Base-by-base conservation (phyloP, 2,329 filamentous ascomycete genomes). In the Chrysoporthe deuterocubensis region DNA sequence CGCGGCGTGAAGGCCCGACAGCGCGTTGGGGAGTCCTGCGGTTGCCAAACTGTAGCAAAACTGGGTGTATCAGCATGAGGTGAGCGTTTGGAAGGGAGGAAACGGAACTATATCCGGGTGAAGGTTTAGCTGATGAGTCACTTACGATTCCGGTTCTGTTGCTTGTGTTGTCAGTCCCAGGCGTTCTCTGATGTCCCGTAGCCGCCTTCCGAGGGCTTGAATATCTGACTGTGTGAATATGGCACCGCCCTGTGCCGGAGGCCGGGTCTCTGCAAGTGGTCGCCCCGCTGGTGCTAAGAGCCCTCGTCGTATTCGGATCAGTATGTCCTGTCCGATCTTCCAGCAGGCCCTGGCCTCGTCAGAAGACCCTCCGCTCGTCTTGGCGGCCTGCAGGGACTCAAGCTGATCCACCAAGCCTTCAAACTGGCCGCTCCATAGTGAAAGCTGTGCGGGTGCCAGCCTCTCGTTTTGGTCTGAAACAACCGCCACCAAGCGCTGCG, bases 321-420 rank as follows among this genome's bases (percentile, higher is more conserved):
- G 61, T 11, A 67, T 40, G 42, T 67, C 61, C 54, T 67, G 60
- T 18, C 46, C 60, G 11, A 64, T 64, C 60, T 67, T 67, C 65
- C 65, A 67, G 37, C 65, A 67, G 54, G 61, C 65, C 18, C 16
- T 44, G n/a, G 32, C 54, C 61, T 58, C 60, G 3, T 40, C 16
- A 40, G 34, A 7, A n/a, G n/a, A 11, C n/a, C 40, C 1, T 7
- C 13, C 57, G 50, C n/a, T 42, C 16, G 57, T 7, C 18, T 21
- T 11, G 13, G 32, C n/a, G 7, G 16, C 7, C 7, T 58, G 56
- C 34, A 37, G 18, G 16, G 37, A 40, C 14, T 2, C 9, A n/a
- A 58, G 56, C 16, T 21, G 56, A 8, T 21, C 16, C 32, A 58
- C 56, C 2, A 21, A 16, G 32, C 16, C 34, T 14, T 42, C 32